Evolutionary conservation across 2,329 filamentous ascomycete genomes (phyloP), one percentile per base, ranked within the genome.

Genomic region (Monosporascus sp.): DNA sequence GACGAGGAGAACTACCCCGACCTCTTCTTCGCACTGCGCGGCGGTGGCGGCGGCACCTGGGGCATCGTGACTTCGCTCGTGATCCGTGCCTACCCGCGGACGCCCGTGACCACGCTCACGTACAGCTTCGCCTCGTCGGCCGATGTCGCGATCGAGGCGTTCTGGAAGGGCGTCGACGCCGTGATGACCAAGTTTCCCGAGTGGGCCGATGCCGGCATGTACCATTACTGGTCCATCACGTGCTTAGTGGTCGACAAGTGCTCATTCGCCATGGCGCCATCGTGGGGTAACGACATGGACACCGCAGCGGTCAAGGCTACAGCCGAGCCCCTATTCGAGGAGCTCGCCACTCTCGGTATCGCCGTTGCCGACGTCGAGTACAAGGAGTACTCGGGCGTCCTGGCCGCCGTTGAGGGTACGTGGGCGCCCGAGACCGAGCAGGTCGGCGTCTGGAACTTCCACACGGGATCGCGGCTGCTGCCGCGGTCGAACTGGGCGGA

Each of bases 1-100:
- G 71, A 71, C 52, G 62, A 71, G 37, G 69, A 62, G 17, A 60
- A 68, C n/a, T 69, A 80, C 57, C 50, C 66, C 0, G 78, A 80
- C 28, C 65, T 81, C 0, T 80, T 76, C 66, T 79, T 76, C 72
- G 77, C 78, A 4, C 63, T 80, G 22, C 66, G 73, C 24, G 78
- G 77, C 4, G 77, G 72, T 2, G 75, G 75, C 20, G 67, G 68
- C 4, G 71, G 69, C 45, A 75, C 70, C 5, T 78, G 69, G 56
- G 75, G 70, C 9, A 67, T 77, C 6, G 74, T 76, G 7, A 62
- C 69, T 24, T 74, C 70, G 2, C 60, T 71, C 50, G 67, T 67
- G 2, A 62, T 73, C 37, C 67, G 66, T 8, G 67, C 68, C 3
- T 69, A 71, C 49, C 66, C 60, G 6, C 65, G 65, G 26, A 63